Base-by-base conservation (phyloP, 768 basidiomycete genomes). In the Boletus huronensis region DNA sequence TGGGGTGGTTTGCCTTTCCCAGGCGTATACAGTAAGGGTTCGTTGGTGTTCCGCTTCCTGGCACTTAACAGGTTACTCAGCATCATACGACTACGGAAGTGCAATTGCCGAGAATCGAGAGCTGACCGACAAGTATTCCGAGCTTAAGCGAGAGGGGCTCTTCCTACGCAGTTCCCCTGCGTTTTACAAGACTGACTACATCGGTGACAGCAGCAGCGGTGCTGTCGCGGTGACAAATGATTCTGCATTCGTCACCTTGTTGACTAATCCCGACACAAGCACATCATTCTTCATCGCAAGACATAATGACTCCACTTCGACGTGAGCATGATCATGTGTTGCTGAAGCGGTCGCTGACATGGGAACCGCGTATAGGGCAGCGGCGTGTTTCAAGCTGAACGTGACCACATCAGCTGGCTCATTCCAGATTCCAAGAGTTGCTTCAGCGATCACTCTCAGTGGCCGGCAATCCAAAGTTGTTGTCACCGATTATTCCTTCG, bases 1-100 rank as follows among this genome's bases (percentile, higher is more conserved):
- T 93, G 90, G 89, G 91, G 88, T 38, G 87, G 78, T 10, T 74
- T 93, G 40, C 87, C 91, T 1, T 88, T 83, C 74, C 90, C 82
- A 14, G 87, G 84, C 9, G 90, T 88, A 16, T 84, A 85, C 64
- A 83, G 77, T 66, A 64, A 68, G 71, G 64, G 44, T 49, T 25
- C 40, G 19, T n/a, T 23, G 35, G 13, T 46, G 6, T 11, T 46
- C 14, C 21, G 25, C 6, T 52, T 48, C 23, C 34, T 10, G 16
- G 48, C 8, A 19, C 17, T 43, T 57, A 54, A 55, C 40, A 9
- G 8, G 5, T 36, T 48, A 7, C 19, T 29, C 17, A 69, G 67
- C 80, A 3, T 90, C 88, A 25, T 93, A 93, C 52, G 91, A 93
- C 70, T 93, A 93, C 53, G 90, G 90, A 19, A 77, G 84, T 40